phyloP scores from a whole-genome alignment of 441 rosid genomes.

The Mallotus japonicus region DNA sequence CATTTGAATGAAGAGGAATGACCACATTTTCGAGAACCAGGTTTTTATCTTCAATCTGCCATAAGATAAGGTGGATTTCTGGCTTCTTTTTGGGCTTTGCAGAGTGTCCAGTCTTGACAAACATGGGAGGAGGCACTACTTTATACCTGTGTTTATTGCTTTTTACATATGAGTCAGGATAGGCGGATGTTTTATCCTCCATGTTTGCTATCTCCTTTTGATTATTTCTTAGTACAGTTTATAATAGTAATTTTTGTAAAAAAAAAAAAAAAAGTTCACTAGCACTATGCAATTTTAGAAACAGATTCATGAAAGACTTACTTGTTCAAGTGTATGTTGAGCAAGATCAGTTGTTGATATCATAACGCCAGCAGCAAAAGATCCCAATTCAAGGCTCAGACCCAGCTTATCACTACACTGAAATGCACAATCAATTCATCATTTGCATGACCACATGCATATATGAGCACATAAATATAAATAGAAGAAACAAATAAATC shows the following conservation, averaged over 20 bases:
- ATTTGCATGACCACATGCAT: conserved; percentile 21
- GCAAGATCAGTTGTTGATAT: conserved; percentile 94
- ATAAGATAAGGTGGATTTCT: neutral
- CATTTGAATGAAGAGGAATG: neutral
- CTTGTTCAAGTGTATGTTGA: conserved; percentile 95
- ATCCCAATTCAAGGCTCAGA: conserved; percentile 94
- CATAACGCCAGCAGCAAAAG: conserved; percentile 99
- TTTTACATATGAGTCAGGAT: neutral
- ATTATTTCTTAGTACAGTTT: neutral
- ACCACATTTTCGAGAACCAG: neutral
- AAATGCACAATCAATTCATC: conserved; percentile 33
- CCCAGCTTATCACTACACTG: conserved; percentile 99
- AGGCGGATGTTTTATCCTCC: conserved; percentile 1
- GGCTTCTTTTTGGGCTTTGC: neutral
- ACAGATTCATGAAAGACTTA: conserved; percentile 34
- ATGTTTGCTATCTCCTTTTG: neutral
- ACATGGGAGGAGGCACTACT: neutral
- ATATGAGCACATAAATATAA: conserved; percentile 5
- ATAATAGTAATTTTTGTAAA: neutral
- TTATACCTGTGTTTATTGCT: neutral
- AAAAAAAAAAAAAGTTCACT: neutral
- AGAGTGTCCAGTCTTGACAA: neutral
- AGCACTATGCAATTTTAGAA: conserved; percentile 14
- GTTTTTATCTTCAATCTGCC: too few species aligned
- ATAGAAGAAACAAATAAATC: neutral